phyloP scores from a whole-genome alignment of 495 filamentous ascomycete species.

The Xylaria acuta region DNA sequence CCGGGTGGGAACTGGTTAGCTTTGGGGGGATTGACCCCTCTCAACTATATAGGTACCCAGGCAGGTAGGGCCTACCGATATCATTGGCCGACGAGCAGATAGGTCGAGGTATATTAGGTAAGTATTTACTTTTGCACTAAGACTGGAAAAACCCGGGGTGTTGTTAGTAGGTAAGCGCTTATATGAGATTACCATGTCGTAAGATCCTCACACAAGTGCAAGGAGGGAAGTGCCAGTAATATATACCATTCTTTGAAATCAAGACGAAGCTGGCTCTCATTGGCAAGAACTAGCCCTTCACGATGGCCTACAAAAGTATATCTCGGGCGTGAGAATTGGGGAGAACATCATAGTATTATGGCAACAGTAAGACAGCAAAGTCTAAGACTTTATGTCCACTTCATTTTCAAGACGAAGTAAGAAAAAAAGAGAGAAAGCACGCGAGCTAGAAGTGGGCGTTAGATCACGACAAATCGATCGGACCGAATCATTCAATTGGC shows the following conservation, averaged over 20 bases:
- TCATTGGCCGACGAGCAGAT: not conserved
- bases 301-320: not conserved
- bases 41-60: not conserved
- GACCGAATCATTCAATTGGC: not conserved
- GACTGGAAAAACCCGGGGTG: no score
- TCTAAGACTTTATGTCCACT: not conserved
- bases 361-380: not conserved
- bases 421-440: not conserved
- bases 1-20: not conserved
- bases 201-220: not conserved
- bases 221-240: not conserved
- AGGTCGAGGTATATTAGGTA: no score
- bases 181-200: no score
- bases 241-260: not conserved
- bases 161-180: no score
- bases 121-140: no score
- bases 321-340: not conserved
- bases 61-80: not conserved
- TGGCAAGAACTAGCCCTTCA: no score
- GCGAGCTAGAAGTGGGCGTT: not conserved
- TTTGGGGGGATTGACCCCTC: not conserved
- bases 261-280: not conserved
- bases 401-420: not conserved
- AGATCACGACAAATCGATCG: not conserved
- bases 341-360: not conserved